Base-by-base conservation (phyloP, 2,329 filamentous ascomycete species). In the Xylaria multiplex region DNA sequence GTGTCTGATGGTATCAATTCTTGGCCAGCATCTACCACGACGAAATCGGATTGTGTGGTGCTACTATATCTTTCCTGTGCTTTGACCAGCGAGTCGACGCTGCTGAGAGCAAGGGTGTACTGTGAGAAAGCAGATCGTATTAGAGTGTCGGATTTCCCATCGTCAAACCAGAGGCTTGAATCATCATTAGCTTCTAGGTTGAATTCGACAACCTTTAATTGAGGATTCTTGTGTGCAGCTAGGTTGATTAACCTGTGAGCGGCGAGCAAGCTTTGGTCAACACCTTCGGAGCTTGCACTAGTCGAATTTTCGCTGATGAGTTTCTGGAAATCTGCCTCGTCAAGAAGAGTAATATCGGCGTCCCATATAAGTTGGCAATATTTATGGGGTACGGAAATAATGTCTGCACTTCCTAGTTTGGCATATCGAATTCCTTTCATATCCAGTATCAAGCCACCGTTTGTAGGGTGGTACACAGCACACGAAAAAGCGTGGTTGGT, bases 161-260 rank as follows among this genome's bases (percentile, higher is more conserved):
- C 37, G 8, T 48, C 48, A 35, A 62, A 43, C 59, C 59, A 62
- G 2, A 42, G 11, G n/a, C 42, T 37, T 8, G 59, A 62, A 1
- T 19, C 24, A 30, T 56, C 52, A 14, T 30, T 8, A 2, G 13
- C 2, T 8, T 42, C 59, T 6, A 62, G 32, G 32, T 40, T 50
- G 19, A 62, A 11, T 27, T 62, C 60, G 14, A 57, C 4, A 19
- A 62, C 60, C 3, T 22, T 56, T 6, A 62, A 24, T n/a, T 30
- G 19, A 1, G 60, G 60, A 3, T 62, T 50, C 13, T 62, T 62
- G 8, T 56, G 52, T 13, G 52, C 13, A 16, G 19, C 35, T 9
- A 62, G 11, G 19, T 62, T 19, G 6, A 62, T 27, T n/a, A 48
- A 14, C 19, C 35, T 50, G 6, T 48, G 42, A 19, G 42, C 55